Evolutionary conservation across 2,329 filamentous ascomycete species (phyloP), one percentile per base, ranked within the genome.

Genomic region (Colletotrichum viniferum): DNA sequence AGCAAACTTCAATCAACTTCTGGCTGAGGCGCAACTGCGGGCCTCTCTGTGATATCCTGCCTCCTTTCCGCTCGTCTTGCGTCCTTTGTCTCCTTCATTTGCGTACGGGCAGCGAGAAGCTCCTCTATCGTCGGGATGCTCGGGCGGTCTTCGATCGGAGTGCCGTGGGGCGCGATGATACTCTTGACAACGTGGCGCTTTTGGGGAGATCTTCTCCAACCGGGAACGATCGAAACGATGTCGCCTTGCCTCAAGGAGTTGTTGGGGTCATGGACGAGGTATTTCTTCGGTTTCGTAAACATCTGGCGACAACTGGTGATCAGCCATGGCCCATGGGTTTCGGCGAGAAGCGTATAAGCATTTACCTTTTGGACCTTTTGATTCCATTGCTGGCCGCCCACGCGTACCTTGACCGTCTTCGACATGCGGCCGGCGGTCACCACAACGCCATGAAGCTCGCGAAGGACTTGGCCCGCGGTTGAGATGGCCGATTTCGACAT

Each of bases 261-360:
- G 83, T 91, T 91, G 32, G 95, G 95, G 84, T 97, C 95, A 86
- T 95, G 94, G 48, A 96, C 94, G 34, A 96, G 91, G 82, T 93
- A 90, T 78, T 91, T 90, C 78, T 89, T 87, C 26, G 91, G 90
- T 60, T 89, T 86, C 80, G 92, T 90, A 83, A 94, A 96, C 86
- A 89, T 87, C 92, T 94, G 78, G 38, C n/a, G n/a, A 60, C 28
- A 30, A 72, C 36, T 14, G 8, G 26, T 38, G 7, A 52, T 73
- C 30, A 75, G 21, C 43, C 32, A 9, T 16, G 52, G 6, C 26
- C n/a, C 12, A 13, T 21, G n/a, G 43, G 43, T 21, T 52, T 24
- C 43, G 14, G 24, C 28, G 21, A 26, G 14, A 24, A 24, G 16
- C 26, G 12, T 34, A 2, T n/a, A 36, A 28, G 48, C n/a, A 21